Conservation (phyloP, 495 filamentous ascomycete species). For the Aspergillus heteromorphus region DNA sequence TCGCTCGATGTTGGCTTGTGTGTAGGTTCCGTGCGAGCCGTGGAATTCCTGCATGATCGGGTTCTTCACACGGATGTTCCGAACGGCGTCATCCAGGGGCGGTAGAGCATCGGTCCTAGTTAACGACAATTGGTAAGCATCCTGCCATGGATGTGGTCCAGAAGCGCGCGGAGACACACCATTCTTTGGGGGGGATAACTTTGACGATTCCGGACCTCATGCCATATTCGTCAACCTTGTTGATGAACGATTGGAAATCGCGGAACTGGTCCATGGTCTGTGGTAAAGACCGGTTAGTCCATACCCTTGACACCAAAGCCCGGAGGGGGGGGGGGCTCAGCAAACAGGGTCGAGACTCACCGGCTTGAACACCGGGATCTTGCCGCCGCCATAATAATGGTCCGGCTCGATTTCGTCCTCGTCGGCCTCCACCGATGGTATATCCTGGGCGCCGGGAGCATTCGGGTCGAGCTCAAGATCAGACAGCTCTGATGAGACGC, state of each 20-base stretch:
- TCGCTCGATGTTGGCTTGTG: slow-evolving; percentile 92
- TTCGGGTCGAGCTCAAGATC: slow-evolving; percentile 42
- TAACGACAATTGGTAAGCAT: not conserved
- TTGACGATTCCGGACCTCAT: slow-evolving; percentile 98
- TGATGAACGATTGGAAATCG: slow-evolving; percentile 83
- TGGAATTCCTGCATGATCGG: slow-evolving; percentile 97
- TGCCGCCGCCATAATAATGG: slow-evolving; percentile 79
- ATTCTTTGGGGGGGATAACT: slow-evolving; percentile 90
- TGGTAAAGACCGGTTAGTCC: slow-evolving; percentile 14
- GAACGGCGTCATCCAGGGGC: slow-evolving; percentile 75
- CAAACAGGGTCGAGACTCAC: slow-evolving; percentile 42
- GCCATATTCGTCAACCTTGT: slow-evolving; percentile 85
- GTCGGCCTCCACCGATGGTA: slow-evolving; percentile 32
- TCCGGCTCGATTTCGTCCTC: slow-evolving; percentile 75
- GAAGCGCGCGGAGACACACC: slow-evolving; percentile 48
- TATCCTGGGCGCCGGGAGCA: slow-evolving; percentile 19
- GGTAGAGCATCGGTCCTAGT: slow-evolving; percentile 66
- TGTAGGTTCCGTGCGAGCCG: slow-evolving; percentile 87
- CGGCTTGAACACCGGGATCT: slow-evolving; percentile 90
- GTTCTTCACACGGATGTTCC: slow-evolving; percentile 88
- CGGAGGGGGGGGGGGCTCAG: not conserved
- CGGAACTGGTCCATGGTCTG: slow-evolving; percentile 88
- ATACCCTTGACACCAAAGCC: not conserved
- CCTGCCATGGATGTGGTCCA: not conserved
- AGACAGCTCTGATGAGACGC: slow-evolving; percentile 40